These are phyloP conservation scores for Taphrina populina DNA, from an alignment of 1,139 yeast genomes.

Conservation along the genomic window DNA sequence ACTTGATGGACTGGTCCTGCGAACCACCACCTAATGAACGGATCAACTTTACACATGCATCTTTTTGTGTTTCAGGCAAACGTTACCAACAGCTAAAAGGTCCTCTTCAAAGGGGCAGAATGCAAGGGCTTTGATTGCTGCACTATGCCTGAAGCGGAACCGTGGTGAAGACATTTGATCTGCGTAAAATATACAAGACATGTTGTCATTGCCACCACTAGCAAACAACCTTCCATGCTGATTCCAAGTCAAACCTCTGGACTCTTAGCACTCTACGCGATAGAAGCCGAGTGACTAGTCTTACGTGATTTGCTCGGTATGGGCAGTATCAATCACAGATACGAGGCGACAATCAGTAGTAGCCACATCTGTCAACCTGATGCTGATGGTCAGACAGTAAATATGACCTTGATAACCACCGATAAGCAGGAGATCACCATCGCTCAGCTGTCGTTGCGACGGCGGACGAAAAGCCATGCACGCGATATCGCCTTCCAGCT, in stretches of 20 bases:
- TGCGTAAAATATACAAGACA: slow-evolving; percentile 26
- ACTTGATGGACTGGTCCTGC: slow-evolving; percentile 73
- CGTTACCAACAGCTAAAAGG: slow-evolving; percentile 58
- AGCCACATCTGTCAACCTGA: no score
- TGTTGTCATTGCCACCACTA: slow-evolving; percentile 36
- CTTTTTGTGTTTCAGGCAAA: background rate
- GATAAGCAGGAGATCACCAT: slow-evolving; percentile 16
- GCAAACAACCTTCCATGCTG: slow-evolving; percentile 34
- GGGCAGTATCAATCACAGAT: background rate
- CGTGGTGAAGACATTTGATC: slow-evolving; percentile 30
- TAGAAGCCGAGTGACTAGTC: background rate
- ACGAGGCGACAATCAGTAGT: background rate
- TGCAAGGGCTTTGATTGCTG: slow-evolving; percentile 61
- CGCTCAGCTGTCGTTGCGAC: background rate
- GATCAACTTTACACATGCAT: background rate
- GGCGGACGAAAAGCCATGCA: slow-evolving; percentile 23
- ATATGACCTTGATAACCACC: slow-evolving; percentile 28
- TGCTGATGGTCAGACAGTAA: no score
- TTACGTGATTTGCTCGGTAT: slow-evolving; percentile 27
- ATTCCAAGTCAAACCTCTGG: slow-evolving; percentile 36
- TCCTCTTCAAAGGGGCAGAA: slow-evolving; percentile 69
- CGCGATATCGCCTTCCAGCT: slow-evolving; percentile 11
- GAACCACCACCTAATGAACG: slow-evolving; percentile 82
- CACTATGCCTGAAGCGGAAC: slow-evolving; percentile 40
- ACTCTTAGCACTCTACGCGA: no score